A percentile compares a stretch with the other conserved stretches of the same genome.
phyloP scores from a whole-genome alignment of 805 yeast species.

The Cyberlindnera nakhonratchasimensis region DNA sequence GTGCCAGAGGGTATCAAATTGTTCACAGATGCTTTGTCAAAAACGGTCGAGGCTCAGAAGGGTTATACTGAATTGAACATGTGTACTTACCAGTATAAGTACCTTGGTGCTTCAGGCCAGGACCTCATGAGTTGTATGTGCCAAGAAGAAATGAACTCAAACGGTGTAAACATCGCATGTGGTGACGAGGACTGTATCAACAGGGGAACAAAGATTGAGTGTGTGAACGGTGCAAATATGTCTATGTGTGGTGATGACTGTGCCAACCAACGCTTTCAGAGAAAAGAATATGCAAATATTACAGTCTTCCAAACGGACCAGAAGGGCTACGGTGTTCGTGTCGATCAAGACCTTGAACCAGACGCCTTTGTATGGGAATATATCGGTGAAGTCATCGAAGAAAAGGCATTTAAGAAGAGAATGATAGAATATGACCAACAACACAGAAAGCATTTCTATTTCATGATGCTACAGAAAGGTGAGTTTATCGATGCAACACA shows the following conservation, averaged over 20 bases:
- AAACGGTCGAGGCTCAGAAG: slow-evolving; percentile 63
- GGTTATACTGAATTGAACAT: slow-evolving; percentile 54
- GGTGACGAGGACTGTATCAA: slow-evolving; percentile 89
- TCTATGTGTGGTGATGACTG: slow-evolving; percentile 72
- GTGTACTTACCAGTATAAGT: slow-evolving; percentile 60
- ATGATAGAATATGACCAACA: slow-evolving; percentile 69
- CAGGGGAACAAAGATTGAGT: slow-evolving; percentile 87
- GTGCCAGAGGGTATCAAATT: slow-evolving; percentile 23
- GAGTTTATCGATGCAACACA: slow-evolving; percentile 94
- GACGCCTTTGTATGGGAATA: slow-evolving; percentile 85
- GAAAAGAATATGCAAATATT: slow-evolving; percentile 65
- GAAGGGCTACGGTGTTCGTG: slow-evolving; percentile 90
- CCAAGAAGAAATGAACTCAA: slow-evolving; percentile 42
- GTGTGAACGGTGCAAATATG: slow-evolving; percentile 66
- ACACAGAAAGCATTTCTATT: slow-evolving; percentile 79
- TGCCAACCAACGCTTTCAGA: slow-evolving; percentile 86
- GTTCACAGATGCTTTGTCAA: slow-evolving; percentile 43
- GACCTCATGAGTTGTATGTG: slow-evolving; percentile 94
- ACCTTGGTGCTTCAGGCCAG: slow-evolving; percentile 59
- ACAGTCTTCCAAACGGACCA: slow-evolving; percentile 76
- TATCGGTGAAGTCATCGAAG: slow-evolving; percentile 90
- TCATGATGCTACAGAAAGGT: slow-evolving; percentile 92
- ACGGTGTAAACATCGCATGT: slow-evolving; percentile 61
- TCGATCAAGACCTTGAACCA: slow-evolving; percentile 52
- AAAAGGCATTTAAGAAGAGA: slow-evolving; percentile 65